Evolutionary conservation across 169 alveolate species (phyloP).

Genomic region (Cryptosporidium tyzzeri): DNA sequence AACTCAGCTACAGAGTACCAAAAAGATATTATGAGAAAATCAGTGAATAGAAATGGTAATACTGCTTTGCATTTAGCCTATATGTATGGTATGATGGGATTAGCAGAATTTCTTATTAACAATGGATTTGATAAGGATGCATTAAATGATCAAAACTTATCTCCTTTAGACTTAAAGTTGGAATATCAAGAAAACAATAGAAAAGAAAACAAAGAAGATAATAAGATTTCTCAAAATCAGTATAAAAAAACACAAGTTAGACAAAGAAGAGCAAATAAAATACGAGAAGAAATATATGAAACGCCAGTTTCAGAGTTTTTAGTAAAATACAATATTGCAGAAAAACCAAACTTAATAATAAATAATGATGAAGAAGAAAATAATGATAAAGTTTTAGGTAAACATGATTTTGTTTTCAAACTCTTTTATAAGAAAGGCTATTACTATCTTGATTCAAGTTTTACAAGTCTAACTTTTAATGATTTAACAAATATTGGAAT

Average conservation of each 20-base stretch:
- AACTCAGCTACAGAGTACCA: slow-evolving; percentile 39
- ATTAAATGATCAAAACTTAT: slow-evolving; percentile 1
- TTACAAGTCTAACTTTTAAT: slow-evolving; percentile 14
- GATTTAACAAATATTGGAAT: slow-evolving; percentile 56
- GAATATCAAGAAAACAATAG: slow-evolving; percentile 2
- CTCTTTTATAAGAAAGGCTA: slow-evolving; percentile 56
- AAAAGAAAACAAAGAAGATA: not conserved
- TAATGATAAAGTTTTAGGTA: slow-evolving; percentile 6
- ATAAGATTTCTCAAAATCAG: not conserved
- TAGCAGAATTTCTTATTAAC: slow-evolving; percentile 12
- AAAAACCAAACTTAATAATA: slow-evolving; percentile 1
- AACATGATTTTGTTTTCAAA: slow-evolving; percentile 53
- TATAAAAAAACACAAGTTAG: not conserved
- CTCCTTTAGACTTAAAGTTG: slow-evolving; percentile 26
- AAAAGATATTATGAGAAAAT: slow-evolving; percentile 19
- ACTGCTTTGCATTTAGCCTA: slow-evolving; percentile 61
- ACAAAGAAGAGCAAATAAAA: slow-evolving; percentile 5
- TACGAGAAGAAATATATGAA: slow-evolving; percentile 33
- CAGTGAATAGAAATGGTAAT: slow-evolving; percentile 32
- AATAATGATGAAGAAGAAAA: not conserved
- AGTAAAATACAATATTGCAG: slow-evolving; percentile 37
- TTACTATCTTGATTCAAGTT: slow-evolving; percentile 30
- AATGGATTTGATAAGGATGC: slow-evolving; percentile 23
- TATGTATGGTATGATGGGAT: slow-evolving; percentile 45
- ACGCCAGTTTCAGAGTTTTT: slow-evolving; percentile 55